These are phyloP conservation scores for Trypanosoma theileri DNA, from an alignment of 208 protist species.

Conservation along the genomic window DNA sequence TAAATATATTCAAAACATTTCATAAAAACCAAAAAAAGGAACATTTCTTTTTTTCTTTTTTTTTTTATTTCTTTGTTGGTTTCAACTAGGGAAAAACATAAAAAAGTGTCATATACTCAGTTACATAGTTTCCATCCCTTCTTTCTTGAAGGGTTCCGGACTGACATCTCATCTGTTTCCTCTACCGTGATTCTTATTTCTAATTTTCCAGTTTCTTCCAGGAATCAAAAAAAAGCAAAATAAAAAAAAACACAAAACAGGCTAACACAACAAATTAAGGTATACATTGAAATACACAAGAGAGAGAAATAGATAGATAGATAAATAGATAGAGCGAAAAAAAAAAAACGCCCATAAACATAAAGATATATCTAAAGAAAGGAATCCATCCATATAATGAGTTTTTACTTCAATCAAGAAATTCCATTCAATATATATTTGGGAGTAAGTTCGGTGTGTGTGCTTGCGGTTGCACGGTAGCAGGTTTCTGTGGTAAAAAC, in stretches of 20 bases:
- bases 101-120: too few species aligned
- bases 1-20: too few species aligned
- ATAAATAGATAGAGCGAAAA: slow-evolving; percentile 16
- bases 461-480: neutral
- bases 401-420: neutral
- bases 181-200: too few species aligned
- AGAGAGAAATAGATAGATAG: neutral
- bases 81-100: too few species aligned
- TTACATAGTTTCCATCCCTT: too few species aligned
- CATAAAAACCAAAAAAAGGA: too few species aligned
- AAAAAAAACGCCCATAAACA: neutral
- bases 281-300: slow-evolving; percentile 1
- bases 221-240: slow-evolving; percentile 9
- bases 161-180: too few species aligned
- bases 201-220: too few species aligned
- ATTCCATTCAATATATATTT: neutral
- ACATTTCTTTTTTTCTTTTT: too few species aligned
- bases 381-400: neutral
- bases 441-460: neutral
- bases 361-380: slow-evolving; percentile 3
- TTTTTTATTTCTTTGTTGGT: too few species aligned
- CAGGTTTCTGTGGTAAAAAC: slow-evolving; percentile 20
- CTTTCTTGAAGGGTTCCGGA: too few species aligned
- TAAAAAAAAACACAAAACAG: slow-evolving; percentile 22
- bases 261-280: slow-evolving; percentile 6